phyloP scores from a whole-genome alignment of 768 basidiomycete species.

The Psilocybe azurescens region DNA sequence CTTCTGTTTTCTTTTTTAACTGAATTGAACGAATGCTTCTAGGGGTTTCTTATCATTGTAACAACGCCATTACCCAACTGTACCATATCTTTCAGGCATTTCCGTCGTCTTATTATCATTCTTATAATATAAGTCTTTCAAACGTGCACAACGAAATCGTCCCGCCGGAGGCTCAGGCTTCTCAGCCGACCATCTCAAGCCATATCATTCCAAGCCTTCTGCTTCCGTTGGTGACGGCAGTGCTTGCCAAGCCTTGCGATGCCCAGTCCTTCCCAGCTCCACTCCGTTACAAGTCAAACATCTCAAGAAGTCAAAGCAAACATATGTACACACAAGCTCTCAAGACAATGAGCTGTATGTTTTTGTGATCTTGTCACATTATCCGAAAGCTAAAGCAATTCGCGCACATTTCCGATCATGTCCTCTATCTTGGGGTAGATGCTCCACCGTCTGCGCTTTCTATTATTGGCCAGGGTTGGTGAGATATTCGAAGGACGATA shows the following conservation, averaged over 20 bases:
- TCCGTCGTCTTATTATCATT: background rate
- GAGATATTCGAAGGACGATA: no score
- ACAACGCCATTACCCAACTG: slow-evolving; percentile 2
- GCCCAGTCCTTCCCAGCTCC: background rate
- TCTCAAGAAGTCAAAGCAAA: background rate
- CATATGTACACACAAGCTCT: background rate
- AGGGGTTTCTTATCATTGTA: slow-evolving; percentile 1
- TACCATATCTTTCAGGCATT: background rate
- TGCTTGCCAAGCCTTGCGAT: background rate
- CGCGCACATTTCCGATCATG: no score
- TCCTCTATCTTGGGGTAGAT: no score
- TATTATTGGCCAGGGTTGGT: no score
- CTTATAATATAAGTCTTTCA: background rate
- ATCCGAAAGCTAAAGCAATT: background rate
- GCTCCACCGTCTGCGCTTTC: no score
- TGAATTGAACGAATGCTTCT: background rate
- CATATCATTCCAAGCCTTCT: background rate
- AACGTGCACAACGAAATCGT: background rate
- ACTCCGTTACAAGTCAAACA: background rate
- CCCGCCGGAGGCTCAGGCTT: background rate
- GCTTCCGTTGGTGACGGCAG: background rate
- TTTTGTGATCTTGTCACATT: background rate
- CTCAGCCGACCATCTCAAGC: background rate
- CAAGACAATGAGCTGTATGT: background rate
- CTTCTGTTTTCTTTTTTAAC: background rate